Evolutionary conservation across 148 eudicot species (phyloP).

Genomic region (Polygonum maritimum): DNA sequence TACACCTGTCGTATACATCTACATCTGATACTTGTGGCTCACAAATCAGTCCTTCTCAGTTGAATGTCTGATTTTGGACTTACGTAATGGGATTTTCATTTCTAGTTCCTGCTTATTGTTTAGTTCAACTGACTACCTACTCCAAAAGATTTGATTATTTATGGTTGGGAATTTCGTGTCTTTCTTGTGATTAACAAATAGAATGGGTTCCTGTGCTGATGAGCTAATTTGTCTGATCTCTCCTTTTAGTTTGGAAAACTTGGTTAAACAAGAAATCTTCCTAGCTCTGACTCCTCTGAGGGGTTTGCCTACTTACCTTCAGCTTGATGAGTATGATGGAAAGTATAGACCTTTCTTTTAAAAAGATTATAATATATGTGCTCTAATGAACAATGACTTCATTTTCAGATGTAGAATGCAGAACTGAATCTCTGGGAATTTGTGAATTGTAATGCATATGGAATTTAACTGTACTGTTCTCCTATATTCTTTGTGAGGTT

Average conservation of each 20-base stretch:
- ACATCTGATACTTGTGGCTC: neutral
- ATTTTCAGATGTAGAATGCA: neutral
- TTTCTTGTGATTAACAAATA: neutral
- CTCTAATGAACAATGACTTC: neutral
- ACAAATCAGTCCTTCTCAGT: neutral
- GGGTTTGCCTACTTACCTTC: neutral
- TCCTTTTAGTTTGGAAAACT: neutral
- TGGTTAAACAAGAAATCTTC: neutral
- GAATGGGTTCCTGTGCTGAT: neutral
- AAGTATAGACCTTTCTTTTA: neutral
- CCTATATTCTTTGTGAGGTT: neutral
- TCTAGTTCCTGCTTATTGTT: neutral
- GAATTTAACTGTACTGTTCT: neutral
- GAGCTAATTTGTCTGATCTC: neutral
- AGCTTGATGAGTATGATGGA: neutral
- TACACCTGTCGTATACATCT: neutral
- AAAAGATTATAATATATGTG: neutral
- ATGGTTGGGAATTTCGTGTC: neutral
- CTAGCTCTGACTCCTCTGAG: neutral
- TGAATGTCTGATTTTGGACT: neutral
- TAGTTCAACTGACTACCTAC: constrained; percentile 6
- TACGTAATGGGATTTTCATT: neutral
- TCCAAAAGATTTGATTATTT: neutral
- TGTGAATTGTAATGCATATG: neutral
- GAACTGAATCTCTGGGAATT: neutral